Conservation (phyloP, 371 early-diverging fungal genomes). For the Mortierella polycephala region DNA sequence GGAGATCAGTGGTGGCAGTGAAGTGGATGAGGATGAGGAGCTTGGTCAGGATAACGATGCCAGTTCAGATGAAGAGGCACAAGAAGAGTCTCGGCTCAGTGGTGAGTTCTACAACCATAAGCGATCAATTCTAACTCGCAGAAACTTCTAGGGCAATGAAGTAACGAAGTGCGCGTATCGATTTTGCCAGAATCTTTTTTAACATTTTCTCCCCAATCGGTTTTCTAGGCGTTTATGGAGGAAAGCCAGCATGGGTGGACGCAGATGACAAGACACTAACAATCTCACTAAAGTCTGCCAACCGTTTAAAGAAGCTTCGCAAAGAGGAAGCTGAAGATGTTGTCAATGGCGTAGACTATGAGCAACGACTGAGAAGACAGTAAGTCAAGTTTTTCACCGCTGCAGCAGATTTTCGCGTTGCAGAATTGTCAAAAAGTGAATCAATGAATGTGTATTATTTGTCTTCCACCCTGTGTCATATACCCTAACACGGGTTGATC, state of each 20-base stretch:
- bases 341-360: conserved; percentile 82
- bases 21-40: conserved; percentile 14
- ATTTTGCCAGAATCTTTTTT: neutral
- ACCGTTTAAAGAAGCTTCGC: conserved; percentile 83
- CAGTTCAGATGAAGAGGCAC: conserved; percentile 23
- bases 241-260: conserved; percentile 79
- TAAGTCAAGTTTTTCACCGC: conserved; percentile 49
- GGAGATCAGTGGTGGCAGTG: neutral
- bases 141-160: no score
- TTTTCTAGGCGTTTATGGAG: conserved; percentile 39
- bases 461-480: no score
- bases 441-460: no score
- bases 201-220: neutral
- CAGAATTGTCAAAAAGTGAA: no score
- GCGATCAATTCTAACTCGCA: no score
- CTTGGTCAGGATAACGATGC: conserved; percentile 8
- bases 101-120: neutral
- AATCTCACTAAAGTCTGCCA: conserved; percentile 73
- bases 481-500: no score
- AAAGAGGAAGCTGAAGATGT: conserved; percentile 76
- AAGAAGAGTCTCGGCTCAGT: conserved; percentile 9
- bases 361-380: conserved; percentile 84
- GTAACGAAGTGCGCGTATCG: no score
- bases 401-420: no score
- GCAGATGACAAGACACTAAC: conserved; percentile 73